These are phyloP conservation scores for Yamadazyma dushanensis DNA, from an alignment of 1,139 yeast genomes.

Conservation along the genomic window DNA sequence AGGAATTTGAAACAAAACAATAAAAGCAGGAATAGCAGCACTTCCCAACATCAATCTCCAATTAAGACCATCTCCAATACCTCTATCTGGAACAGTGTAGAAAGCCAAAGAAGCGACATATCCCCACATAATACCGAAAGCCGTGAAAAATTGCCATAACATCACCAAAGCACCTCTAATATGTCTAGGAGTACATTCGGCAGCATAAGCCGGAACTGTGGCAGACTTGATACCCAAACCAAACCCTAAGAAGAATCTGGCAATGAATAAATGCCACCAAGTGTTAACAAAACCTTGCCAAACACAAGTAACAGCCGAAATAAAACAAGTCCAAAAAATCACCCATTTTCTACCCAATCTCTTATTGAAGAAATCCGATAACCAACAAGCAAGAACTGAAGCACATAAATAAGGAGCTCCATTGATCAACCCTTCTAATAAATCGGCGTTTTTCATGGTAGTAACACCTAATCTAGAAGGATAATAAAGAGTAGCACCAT, in stretches of 20 bases:
- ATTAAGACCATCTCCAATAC: slow-evolving; percentile 50
- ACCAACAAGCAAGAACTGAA: slow-evolving; percentile 69
- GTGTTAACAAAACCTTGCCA: slow-evolving; percentile 74
- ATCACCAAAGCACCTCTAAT: slow-evolving; percentile 80
- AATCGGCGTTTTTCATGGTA: slow-evolving; percentile 50
- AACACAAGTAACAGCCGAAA: slow-evolving; percentile 67
- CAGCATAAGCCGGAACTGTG: slow-evolving; percentile 79
- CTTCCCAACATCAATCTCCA: slow-evolving; percentile 86
- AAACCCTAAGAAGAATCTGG: slow-evolving; percentile 70
- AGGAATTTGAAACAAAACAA: slow-evolving; percentile 67
- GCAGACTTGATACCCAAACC: slow-evolving; percentile 83
- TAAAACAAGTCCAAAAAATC: slow-evolving; percentile 64
- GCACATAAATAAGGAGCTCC: slow-evolving; percentile 83
- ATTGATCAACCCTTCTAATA: slow-evolving; percentile 74
- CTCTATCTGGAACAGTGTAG: slow-evolving; percentile 32
- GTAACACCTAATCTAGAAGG: slow-evolving; percentile 56
- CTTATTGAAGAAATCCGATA: slow-evolving; percentile 66
- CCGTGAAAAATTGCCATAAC: slow-evolving; percentile 91
- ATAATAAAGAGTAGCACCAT: slow-evolving; percentile 78
- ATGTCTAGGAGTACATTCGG: slow-evolving; percentile 76
- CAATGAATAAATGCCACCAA: slow-evolving; percentile 77
- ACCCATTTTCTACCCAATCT: slow-evolving; percentile 71
- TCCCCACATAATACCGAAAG: slow-evolving; percentile 83
- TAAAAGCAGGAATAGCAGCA: slow-evolving; percentile 70
- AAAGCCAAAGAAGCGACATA: slow-evolving; percentile 69